Evolutionary conservation across 1,284 basidiomycete species (phyloP), one percentile per base, ranked within the genome.

Genomic region (Malassezia arunalokei): DNA sequence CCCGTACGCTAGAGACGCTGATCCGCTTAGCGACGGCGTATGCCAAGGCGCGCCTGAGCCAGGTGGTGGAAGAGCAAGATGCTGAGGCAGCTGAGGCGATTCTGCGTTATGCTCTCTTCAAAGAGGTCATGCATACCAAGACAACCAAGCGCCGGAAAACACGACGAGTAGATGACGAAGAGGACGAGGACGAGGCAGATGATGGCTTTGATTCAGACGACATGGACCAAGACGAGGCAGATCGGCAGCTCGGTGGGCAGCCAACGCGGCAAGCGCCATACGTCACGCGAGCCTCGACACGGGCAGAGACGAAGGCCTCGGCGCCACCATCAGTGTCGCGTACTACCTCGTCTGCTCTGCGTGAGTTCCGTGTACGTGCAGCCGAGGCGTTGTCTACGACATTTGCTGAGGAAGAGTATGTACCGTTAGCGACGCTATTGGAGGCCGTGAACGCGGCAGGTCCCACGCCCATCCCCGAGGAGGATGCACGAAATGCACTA

Each of bases 21-120:
- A 99, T 99, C 73, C 94, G 94, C 79, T 81, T 99, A 12, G 82
- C 94, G 6, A 98, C 92, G 14, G 94, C 94, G 0, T 94, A 98
- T 74, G 94, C 94, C 56, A 99, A 99, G 76, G 82, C 90, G 11
- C 83, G 92, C 17, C 79, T 99, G 3, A 91, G 90, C 14, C 61
- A 79, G 40, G 85, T 84, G 59, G 88, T 99, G 17, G 84, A 87
- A 65, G 82, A 86, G 70, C 77, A 78, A 5, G 94, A 98, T 75
- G 92, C 94, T 9, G 80, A 81, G 67, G 83, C 85, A 30, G 94
- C 92, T 1, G 91, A 98, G 73, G 85, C 85, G 67, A 92, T 98
- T 65, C 83, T 99, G 67, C 85, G 92, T 17, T 99, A 89, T 74
- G 94, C 94, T 1, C 80, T 99, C 30, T 99, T 92, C 82, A 94